Conservation (phyloP, 2,329 filamentous ascomycete species). For the Monilinia fructigena region DNA sequence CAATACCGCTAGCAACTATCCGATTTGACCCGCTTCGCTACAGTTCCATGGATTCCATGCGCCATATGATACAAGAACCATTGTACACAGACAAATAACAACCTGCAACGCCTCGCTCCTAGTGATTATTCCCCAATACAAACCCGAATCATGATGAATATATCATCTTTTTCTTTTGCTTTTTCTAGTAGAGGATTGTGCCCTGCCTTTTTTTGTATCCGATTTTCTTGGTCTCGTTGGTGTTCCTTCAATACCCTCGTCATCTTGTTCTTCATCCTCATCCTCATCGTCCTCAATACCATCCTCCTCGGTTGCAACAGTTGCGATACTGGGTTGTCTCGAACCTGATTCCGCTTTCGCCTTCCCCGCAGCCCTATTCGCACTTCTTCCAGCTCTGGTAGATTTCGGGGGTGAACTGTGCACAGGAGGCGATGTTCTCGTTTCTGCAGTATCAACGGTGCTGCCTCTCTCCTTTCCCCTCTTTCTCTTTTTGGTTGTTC, state of each 20-base stretch:
- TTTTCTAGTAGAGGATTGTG: constrained; percentile 31
- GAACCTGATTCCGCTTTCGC: constrained; percentile 42
- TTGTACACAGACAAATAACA: background rate
- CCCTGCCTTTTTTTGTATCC: constrained; percentile 30
- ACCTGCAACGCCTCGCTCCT: constrained; percentile 12
- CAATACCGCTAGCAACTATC: background rate
- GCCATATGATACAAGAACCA: constrained; percentile 9
- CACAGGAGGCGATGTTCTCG: constrained; percentile 42
- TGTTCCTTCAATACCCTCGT: constrained; percentile 39
- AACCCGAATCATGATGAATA: background rate
- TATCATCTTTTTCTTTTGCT: constrained; percentile 37
- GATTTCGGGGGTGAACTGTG: constrained; percentile 45
- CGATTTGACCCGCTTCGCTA: background rate
- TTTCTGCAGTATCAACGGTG: constrained; percentile 53
- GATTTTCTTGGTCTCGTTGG: constrained; percentile 35
- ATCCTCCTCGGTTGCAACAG: constrained; percentile 39
- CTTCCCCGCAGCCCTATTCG: constrained; percentile 47
- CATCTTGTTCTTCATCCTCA: constrained; percentile 42
- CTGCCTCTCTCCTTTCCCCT: constrained; percentile 45
- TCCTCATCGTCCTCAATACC: constrained; percentile 41
- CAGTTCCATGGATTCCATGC: background rate
- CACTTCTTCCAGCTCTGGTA: constrained; percentile 38
- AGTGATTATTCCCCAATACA: background rate
- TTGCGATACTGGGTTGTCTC: constrained; percentile 40
- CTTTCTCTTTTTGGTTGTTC: constrained; percentile 32